Base-by-base conservation (phyloP, 2,329 filamentous ascomycete genomes). In the Aspergillus sp. region DNA sequence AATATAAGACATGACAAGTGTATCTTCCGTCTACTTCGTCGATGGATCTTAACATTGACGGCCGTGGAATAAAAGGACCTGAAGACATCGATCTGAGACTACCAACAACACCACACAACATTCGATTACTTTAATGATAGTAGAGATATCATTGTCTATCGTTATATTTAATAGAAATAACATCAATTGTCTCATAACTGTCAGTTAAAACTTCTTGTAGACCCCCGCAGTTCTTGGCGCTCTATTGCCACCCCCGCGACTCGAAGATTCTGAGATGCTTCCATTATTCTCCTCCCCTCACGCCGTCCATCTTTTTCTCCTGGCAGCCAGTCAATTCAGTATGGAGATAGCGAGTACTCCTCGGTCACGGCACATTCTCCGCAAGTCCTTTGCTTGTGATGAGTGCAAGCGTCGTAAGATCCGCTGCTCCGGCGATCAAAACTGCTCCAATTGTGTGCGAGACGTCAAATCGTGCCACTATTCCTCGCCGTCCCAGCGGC, bases 271-370 rank as follows among this genome's bases (percentile, higher is more conserved):
- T 32, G 31, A 32, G 31, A 32, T 32, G n/a, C n/a, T 32, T n/a
- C n/a, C 8, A 32, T 4, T 19, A 19, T 19, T 19, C 19, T 19
- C 19, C 19, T 19, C 19, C 19, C 19, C 19, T 19, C 19, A 19
- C 19, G 19, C 19, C 2, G 19, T 19, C 19, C 19, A 2, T 4
- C 19, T 19, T 19, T 19, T 19, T 19, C 19, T 19, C 19, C 19
- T 19, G 19, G 31, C n/a, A 32, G 31, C 31, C 31, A 8, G n/a
- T 4, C 31, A 32, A n/a, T 32, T n/a, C 31, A 32, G 8, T n/a
- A 32, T 32, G 31, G 31, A 78, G 42, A 19, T 19, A 19, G 19
- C 19, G 4, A 78, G 76, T 1, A 78, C 75, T 11, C 26, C 37
- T 42, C 47, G 44, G 9, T 37, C 41, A 27, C 41, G 47, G 19